Percentiles rank a stretch among this genome's conserved stretches.
These are phyloP conservation scores for Kodamaea laetipori DNA, from an alignment of 805 yeast species.

Conservation along the genomic window DNA sequence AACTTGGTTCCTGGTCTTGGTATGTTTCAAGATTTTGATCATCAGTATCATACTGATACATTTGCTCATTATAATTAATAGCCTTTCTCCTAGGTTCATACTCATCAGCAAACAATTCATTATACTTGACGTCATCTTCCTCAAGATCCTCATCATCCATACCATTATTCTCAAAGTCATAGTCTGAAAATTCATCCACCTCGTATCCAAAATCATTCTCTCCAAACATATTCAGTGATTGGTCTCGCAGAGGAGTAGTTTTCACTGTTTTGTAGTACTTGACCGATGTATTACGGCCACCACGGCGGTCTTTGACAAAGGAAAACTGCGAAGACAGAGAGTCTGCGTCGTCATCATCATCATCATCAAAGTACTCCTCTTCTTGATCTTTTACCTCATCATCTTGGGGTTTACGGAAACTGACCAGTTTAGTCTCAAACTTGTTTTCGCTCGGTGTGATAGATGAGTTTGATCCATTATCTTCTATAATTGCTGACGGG, in stretches of 20 bases:
- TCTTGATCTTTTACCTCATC: not conserved
- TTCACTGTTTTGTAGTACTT: slow-evolving; percentile 51
- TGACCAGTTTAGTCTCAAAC: slow-evolving; percentile 16
- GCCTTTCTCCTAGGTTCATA: slow-evolving; percentile 1
- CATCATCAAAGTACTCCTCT: slow-evolving; percentile 3
- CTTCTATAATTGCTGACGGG: slow-evolving; percentile 2
- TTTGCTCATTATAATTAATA: too few relatives aligned
- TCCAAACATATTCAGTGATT: slow-evolving; percentile 23
- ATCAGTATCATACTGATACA: too few relatives aligned
- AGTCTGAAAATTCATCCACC: slow-evolving; percentile 29
- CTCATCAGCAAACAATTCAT: slow-evolving; percentile 24
- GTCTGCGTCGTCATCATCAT: slow-evolving; percentile 13
- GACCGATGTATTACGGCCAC: slow-evolving; percentile 56
- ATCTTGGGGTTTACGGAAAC: slow-evolving; percentile 10
- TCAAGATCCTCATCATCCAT: slow-evolving; percentile 36
- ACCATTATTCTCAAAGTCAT: slow-evolving; percentile 48
- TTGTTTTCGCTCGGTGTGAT: slow-evolving; percentile 10
- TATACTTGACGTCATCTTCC: slow-evolving; percentile 32
- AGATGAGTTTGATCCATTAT: slow-evolving; percentile 9
- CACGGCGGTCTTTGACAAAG: slow-evolving; percentile 46
- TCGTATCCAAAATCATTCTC: slow-evolving; percentile 30
- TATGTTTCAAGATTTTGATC: slow-evolving; percentile 5
- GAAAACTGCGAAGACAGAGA: slow-evolving; percentile 48
- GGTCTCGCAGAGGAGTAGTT: slow-evolving; percentile 7
- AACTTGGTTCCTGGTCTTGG: too few relatives aligned